phyloP scores from a whole-genome alignment of 257 asterid species.

The Solanum commersonii region DNA sequence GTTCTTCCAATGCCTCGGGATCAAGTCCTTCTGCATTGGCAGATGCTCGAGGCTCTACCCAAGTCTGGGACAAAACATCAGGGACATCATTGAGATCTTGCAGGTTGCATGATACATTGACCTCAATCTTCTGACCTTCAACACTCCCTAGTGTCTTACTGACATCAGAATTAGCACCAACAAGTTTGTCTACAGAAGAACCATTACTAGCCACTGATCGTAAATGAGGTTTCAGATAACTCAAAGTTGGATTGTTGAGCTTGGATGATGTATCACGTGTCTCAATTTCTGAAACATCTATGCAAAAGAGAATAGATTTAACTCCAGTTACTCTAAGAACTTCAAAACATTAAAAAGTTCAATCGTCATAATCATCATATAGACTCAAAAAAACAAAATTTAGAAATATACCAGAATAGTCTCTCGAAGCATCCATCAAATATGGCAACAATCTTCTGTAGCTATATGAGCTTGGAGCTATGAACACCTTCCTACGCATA shows the following conservation, averaged over 20 bases:
- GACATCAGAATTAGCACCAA: constrained; percentile 1
- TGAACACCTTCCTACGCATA: constrained; percentile 36
- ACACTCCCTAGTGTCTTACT: not conserved
- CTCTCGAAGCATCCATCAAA: constrained; percentile 36
- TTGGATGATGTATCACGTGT: constrained; percentile 18
- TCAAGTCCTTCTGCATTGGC: not conserved
- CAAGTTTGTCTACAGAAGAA: not conserved
- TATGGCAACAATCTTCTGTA: constrained; percentile 75
- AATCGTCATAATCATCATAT: not conserved
- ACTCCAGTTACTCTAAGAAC: not conserved
- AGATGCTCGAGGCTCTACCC: not conserved
- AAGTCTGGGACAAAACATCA: constrained; percentile 1
- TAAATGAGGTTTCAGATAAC: constrained; percentile 10
- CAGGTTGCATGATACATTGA: not conserved
- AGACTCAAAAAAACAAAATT: not conserved
- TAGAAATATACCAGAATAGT: constrained; percentile 31
- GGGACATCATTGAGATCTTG: constrained; percentile 7
- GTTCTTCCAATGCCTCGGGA: constrained; percentile 14
- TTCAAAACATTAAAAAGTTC: not conserved
- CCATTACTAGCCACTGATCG: constrained; percentile 3
- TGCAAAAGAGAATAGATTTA: not conserved
- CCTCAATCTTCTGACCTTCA: not conserved
- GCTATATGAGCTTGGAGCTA: constrained; percentile 51
- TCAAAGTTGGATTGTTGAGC: constrained; percentile 5
- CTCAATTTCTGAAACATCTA: constrained; percentile 38